Evolutionary conservation across 1,284 basidiomycete genomes (phyloP).

Genomic region (Cystobasidiaceae sp.): DNA sequence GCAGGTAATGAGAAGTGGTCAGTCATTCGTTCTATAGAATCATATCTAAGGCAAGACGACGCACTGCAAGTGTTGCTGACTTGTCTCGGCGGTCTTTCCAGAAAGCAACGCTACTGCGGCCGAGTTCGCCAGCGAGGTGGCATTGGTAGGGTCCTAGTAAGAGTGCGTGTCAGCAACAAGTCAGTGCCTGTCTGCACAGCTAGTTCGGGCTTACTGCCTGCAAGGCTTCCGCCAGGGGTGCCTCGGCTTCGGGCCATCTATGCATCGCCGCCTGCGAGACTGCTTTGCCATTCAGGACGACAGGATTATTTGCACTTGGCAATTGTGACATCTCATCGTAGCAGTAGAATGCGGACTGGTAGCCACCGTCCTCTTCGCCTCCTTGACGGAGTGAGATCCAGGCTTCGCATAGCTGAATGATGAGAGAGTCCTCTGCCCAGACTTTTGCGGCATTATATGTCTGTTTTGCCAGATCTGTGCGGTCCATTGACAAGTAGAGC

Average conservation of each 20-base stretch:
- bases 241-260: conserved; percentile 73
- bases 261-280: conserved; percentile 75
- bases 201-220: conserved; percentile 63
- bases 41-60: not conserved
- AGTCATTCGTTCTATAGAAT: conserved; percentile 1
- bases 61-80: conserved; percentile 6
- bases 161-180: too few relatives aligned
- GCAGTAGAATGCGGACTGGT: conserved; percentile 65
- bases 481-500: conserved; percentile 75
- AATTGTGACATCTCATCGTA: conserved; percentile 87
- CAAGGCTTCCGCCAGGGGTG: conserved; percentile 73
- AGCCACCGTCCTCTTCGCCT: conserved; percentile 47
- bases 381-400: conserved; percentile 63
- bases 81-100: conserved; percentile 12
- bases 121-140: conserved; percentile 38
- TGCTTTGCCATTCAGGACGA: conserved; percentile 73
- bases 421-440: conserved; percentile 80
- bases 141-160: conserved; percentile 39
- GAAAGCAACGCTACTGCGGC: conserved; percentile 29
- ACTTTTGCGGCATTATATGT: conserved; percentile 73
- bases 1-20: not conserved
- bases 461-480: conserved; percentile 77
- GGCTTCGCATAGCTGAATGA: conserved; percentile 84
- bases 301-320: conserved; percentile 64
- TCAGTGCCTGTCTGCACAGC: not conserved